Evolutionary conservation across 306 rosid species (phyloP).

Genomic region (Cicer chorassanicum): DNA sequence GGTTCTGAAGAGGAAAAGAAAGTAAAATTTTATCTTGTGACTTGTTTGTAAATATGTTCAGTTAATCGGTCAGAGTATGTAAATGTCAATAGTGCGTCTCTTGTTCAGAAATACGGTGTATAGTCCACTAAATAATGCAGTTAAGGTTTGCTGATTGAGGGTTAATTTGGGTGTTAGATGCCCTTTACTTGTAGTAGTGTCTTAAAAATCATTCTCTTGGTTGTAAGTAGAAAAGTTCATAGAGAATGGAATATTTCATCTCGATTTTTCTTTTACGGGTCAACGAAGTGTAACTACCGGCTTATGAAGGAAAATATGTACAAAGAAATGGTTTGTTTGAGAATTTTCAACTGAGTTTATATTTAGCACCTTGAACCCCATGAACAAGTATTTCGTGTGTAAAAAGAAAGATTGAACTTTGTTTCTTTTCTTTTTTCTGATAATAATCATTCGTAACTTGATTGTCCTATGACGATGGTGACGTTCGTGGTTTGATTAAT

Average conservation of each 20-base stretch:
- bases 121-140: conserved; percentile 49
- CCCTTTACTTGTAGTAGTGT: conserved; percentile 22
- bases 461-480: neutral
- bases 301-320: conserved; percentile 56
- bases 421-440: neutral
- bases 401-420: neutral
- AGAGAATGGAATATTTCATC: conserved; percentile 41
- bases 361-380: conserved; percentile 9
- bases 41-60: conserved; percentile 58
- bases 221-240: conserved; percentile 51
- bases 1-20: conserved; percentile 30
- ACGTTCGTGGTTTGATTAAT: neutral
- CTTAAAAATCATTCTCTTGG: conserved; percentile 45
- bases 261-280: conserved; percentile 41
- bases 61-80: conserved; percentile 48
- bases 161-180: conserved; percentile 46
- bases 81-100: conserved; percentile 51
- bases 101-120: conserved; percentile 22
- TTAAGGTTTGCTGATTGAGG: conserved; percentile 31
- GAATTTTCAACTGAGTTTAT: neutral
- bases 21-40: conserved; percentile 40
- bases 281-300: conserved; percentile 47
- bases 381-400: neutral
- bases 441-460: neutral
- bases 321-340: conserved; percentile 52